Conservation (phyloP, 441 rosid genomes). For the Adansonia madagascariensis region DNA sequence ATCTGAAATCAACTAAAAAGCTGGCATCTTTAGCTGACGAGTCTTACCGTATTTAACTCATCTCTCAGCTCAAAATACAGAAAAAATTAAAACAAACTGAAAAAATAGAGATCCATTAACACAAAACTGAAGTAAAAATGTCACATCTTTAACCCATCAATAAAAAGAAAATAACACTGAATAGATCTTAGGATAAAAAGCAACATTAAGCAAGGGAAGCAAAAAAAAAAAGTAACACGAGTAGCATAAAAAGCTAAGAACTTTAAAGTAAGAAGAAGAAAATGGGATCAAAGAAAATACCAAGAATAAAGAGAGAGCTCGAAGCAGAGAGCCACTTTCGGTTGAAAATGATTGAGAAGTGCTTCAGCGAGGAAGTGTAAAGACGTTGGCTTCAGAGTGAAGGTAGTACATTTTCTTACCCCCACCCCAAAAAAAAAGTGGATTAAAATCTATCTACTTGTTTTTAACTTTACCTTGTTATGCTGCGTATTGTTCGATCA, state of each 20-base stretch:
- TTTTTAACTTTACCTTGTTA: not conserved
- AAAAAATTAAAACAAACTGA: not conserved
- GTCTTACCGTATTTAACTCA: not conserved
- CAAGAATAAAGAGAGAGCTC: slow-evolving; percentile 7
- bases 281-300: slow-evolving; percentile 6
- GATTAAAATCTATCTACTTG: too few relatives aligned
- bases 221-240: not conserved
- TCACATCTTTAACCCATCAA: not conserved
- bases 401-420: too few relatives aligned
- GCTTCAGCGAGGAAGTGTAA: not conserved
- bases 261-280: not conserved
- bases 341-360: not conserved
- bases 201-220: not conserved
- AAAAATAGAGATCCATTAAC: not conserved
- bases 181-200: slow-evolving; percentile 22
- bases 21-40: not conserved
- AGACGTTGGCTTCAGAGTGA: not conserved
- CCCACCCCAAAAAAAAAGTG: not conserved
- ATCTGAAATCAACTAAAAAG: not conserved
- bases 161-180: not conserved
- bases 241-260: not conserved
- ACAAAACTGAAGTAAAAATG: not conserved
- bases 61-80: not conserved
- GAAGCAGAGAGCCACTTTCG: not conserved
- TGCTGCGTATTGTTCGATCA: not conserved